Evolutionary conservation across 2,329 filamentous ascomycete species (phyloP).

Genomic region (Calonectria pseudoturangicola): DNA sequence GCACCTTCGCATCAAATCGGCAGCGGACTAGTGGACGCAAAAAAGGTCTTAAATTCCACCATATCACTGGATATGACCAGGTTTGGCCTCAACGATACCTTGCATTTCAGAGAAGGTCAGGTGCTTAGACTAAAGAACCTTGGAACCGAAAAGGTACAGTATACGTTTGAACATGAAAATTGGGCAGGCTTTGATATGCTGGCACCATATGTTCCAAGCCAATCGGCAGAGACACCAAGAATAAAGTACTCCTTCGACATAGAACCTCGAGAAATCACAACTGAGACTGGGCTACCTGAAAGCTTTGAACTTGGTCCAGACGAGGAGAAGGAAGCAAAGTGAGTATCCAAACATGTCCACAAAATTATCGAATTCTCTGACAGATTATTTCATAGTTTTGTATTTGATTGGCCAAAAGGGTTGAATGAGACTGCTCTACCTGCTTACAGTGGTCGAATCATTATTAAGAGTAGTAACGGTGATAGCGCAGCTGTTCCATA

Average conservation of each 20-base stretch:
- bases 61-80: neutral
- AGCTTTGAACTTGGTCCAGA: conserved; percentile 11
- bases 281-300: neutral
- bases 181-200: conserved; percentile 19
- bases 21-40: neutral
- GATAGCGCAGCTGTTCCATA: neutral
- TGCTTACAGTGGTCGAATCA: conserved; percentile 5
- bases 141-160: neutral
- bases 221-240: conserved; percentile 5
- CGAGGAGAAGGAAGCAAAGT: conserved; percentile 11
- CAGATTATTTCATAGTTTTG: neutral
- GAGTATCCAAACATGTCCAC: neutral
- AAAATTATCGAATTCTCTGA: neutral
- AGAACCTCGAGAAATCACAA: neutral
- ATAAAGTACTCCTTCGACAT: conserved; percentile 1
- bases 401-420: neutral
- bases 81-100: neutral
- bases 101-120: neutral
- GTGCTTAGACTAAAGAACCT: neutral
- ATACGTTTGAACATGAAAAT: neutral
- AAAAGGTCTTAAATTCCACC: neutral
- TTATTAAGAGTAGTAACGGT: neutral
- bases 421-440: conserved; percentile 7
- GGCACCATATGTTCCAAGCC: neutral
- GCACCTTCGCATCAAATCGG: conserved; percentile 11